Base-by-base conservation (phyloP, 495 filamentous ascomycete genomes). In the Talaromyces wortmannii region DNA sequence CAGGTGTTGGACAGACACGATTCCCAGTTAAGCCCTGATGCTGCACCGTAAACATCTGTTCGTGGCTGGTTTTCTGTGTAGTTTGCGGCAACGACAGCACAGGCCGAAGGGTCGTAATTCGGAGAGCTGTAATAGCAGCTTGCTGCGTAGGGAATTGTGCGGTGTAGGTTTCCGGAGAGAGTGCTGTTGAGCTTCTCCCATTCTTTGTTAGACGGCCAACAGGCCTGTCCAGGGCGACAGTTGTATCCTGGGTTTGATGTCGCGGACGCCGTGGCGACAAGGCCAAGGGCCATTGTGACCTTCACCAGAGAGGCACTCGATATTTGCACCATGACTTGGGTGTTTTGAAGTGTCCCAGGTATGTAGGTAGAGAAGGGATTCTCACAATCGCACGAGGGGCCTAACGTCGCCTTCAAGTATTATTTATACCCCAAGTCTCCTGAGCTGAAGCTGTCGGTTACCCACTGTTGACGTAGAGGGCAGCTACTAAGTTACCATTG, bases 91-190 rank as follows among this genome's bases (percentile, higher is more conserved):
- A 71, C 63, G 2, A 53, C 48, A 0, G 52, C 57, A 46, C 66
- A 71, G 8, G 57, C 45, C 8, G 54, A 15, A 6, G 55, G 10
- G 5, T 61, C 59, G 8, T 52, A 42, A 31, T 63, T 59, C 1
- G 64, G 57, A 42, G 61, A 67, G 6, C 57, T 61, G 7, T 52
- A 36, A 18, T 63, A 71, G 45, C 66, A 71, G 13, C 64, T 59
- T 10, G 66, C 64, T 6, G 59, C 62, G 7, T 52, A 62, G 1
- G 64, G 68, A 16, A 51, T 44, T 8, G 61, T 66, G 13, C 57
- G 23, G 15, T 64, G 18, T 2, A 68, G 57, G 1, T 16, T 33
- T 23, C 61, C 61, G 8, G 50, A 48, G 29, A 68, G 61, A 10
- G 66, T 58, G 3, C 32, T 43, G 48, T 69, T 71, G 1, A 71